Base-by-base conservation (phyloP, 345 rosid species). In the Zanthoxylum bungeanum region DNA sequence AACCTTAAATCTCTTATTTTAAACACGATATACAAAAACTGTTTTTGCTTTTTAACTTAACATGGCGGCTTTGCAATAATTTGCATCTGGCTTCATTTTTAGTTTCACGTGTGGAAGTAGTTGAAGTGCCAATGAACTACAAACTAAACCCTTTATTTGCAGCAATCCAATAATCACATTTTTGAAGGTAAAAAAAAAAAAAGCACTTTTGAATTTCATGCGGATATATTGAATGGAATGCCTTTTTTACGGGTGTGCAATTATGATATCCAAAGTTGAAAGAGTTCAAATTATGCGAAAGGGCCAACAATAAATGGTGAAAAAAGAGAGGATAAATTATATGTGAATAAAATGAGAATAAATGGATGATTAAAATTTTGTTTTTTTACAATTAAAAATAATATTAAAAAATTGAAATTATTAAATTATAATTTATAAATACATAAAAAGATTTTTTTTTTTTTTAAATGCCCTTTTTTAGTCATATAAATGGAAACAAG, bases 61-160 rank as follows among this genome's bases (percentile, higher is more conserved):
- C 17, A 36, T 14, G 36, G 47, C 34, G 25, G 60, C 60, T 67
- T 25, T 10, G 49, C 49, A 67, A 36, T 67, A 12, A 67, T 52
- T 60, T 36, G 60, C 1, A 34, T 4, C 34, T 51, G 28, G 28
- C n/a, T 44, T 44, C 6, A 37, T 12, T 33, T 50, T 50, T 33
- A 39, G 69, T 21, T 66, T 66, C 69, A 49, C 69, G 58, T 28
- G 68, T 46, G 3, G 7, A 40, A 28, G 47, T 8, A 34, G 70
- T 34, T 51, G 47, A 51, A 64, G 3, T 36, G 1, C 8, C 10
- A 58, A 33, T 34, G 58, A 33, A 47, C 36, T 27, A 19, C 4
- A 46, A 62, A 27, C 7, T 27, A 19, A 16, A 0, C 24, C 34
- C 7, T 42, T 64, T 42, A 25, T 64, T 64, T 64, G 8, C 49